Evolutionary conservation across 805 yeast genomes (phyloP).

Genomic region (Ogataea paradorogensis): DNA sequence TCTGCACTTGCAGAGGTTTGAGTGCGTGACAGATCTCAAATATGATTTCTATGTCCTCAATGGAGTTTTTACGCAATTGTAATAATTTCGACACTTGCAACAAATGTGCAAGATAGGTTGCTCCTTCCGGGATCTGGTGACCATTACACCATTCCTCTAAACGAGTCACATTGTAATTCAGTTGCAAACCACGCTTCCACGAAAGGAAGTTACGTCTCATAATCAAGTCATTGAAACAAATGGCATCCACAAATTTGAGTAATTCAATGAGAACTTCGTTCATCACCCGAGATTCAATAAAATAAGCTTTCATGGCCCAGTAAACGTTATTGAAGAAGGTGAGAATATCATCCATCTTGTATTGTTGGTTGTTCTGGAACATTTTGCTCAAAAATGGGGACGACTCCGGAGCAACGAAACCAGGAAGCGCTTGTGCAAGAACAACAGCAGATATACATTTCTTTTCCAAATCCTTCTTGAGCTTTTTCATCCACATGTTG

Average conservation of each 20-base stretch:
- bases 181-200: slow-evolving; percentile 97
- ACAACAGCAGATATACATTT: slow-evolving; percentile 95
- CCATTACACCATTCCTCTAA: slow-evolving; percentile 98
- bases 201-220: slow-evolving; percentile 92
- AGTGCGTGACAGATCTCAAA: slow-evolving; percentile 93
- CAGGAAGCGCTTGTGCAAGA: slow-evolving; percentile 91
- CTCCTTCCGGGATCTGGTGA: slow-evolving; percentile 85
- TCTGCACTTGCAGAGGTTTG: slow-evolving; percentile 94
- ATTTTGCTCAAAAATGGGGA: slow-evolving; percentile 79
- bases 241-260: slow-evolving; percentile 82
- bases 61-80: slow-evolving; percentile 86
- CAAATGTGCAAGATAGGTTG: slow-evolving; percentile 78
- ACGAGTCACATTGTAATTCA: slow-evolving; percentile 93
- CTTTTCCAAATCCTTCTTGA: slow-evolving; percentile 86
- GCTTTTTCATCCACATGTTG: slow-evolving; percentile 94
- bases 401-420: slow-evolving; percentile 85
- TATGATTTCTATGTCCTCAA: slow-evolving; percentile 85
- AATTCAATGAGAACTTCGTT: slow-evolving; percentile 81
- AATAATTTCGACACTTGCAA: slow-evolving; percentile 90
- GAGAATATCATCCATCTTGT: slow-evolving; percentile 92
- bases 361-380: slow-evolving; percentile 65
- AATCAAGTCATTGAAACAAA: slow-evolving; percentile 90
- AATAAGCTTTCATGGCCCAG: slow-evolving; percentile 90
- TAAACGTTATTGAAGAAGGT: slow-evolving; percentile 85
- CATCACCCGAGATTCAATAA: slow-evolving; percentile 80